Conservation (phyloP, 257 asterid genomes). For the Gentiana dahurica region DNA sequence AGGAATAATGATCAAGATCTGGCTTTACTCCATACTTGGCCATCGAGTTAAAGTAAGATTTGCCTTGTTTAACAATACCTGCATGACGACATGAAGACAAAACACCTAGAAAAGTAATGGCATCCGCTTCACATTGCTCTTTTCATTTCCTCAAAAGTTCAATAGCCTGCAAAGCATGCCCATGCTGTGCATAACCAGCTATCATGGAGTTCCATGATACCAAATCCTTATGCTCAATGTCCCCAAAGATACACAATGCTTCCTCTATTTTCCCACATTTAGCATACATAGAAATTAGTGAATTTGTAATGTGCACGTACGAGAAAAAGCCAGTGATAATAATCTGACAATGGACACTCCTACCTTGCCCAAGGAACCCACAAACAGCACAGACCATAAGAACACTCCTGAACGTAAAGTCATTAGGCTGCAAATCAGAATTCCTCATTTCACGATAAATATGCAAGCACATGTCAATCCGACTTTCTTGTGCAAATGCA, state of each 20-base stretch:
- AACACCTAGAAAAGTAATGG: slow-evolving; percentile 28
- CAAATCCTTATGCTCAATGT: slow-evolving; percentile 16
- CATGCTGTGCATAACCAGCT: slow-evolving; percentile 28
- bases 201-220: slow-evolving; percentile 38
- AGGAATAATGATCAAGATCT: slow-evolving; percentile 24
- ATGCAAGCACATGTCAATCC: slow-evolving; percentile 14
- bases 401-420: slow-evolving; percentile 21
- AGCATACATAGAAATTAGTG: slow-evolving; percentile 27
- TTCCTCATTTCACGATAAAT: slow-evolving; percentile 21
- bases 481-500: slow-evolving; percentile 22
- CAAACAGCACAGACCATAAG: slow-evolving; percentile 20
- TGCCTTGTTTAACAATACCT: slow-evolving; percentile 23
- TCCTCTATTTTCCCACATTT: slow-evolving; percentile 26
- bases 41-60: slow-evolving; percentile 10
- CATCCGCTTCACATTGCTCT: slow-evolving; percentile 20
- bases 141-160: slow-evolving; percentile 23
- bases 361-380: slow-evolving; percentile 26
- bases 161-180: slow-evolving; percentile 21
- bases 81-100: slow-evolving; percentile 27
- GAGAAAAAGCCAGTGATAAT: slow-evolving; percentile 17
- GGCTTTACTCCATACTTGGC: slow-evolving; percentile 12
- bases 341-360: slow-evolving; percentile 24
- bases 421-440: slow-evolving; percentile 13
- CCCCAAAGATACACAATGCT: slow-evolving; percentile 16
- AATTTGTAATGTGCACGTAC: slow-evolving; percentile 13